Evolutionary conservation across 257 asterid species (phyloP), one percentile per base, ranked within the genome.

Genomic region (Linderniella brevidens): DNA sequence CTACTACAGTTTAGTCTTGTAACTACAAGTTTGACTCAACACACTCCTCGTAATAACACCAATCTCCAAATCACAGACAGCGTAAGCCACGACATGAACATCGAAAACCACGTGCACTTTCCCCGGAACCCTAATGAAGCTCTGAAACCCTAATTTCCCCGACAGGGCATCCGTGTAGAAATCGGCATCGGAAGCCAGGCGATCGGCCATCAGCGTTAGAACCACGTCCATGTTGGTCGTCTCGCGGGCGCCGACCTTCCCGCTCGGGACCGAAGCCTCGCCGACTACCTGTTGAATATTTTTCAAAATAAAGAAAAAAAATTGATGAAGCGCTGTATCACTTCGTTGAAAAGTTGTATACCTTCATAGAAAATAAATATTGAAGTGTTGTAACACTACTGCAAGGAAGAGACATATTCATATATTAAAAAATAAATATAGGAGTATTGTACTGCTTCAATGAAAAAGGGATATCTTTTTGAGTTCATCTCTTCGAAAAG

Each of bases 131-230:
- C 17, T 44, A 16, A 44, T 9, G 19, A 16, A 16, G 13, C 11
- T 44, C 17, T 44, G 49, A 19, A 44, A 44, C 17, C 49, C 17
- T 16, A 15, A n/a, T 4, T 9, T 8, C 3, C 49, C 49, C 17
- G 49, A 44, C 17, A 44, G 4, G 5, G 49, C 49, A 17, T 44
- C 49, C 5, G 17, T 1, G 9, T n/a, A 44, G 17, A 44, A 44
- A 4, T 44, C 18, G 4, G 49, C 2, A 44, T 44, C 49, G 9
- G 15, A 16, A 19, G 18, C 19, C 10, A 44, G 17, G 17, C 49
- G 49, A 44, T 44, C 49, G 17, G 13, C 49, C 49, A 10, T 44
- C 49, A 44, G 49, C 49, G 17, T 19, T 17, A 44, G 17, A 13
- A 9, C 18, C 49, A 44, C 11, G 18, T 44, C 19, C 49, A 13